Evolutionary conservation across 1,284 basidiomycete genomes (phyloP).

Genomic region (Microbotryum intermedium): DNA sequence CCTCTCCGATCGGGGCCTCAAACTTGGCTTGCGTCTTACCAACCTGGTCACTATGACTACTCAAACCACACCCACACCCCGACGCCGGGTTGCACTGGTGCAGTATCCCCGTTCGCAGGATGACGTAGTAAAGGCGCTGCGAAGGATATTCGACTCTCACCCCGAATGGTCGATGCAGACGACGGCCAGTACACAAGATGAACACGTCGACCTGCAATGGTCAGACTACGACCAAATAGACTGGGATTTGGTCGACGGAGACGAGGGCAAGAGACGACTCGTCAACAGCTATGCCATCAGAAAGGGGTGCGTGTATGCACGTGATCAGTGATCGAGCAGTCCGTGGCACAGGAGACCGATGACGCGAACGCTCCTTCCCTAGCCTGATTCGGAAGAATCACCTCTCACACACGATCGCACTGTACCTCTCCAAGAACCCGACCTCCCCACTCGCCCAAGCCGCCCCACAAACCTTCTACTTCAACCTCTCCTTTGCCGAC

Average conservation of each 20-base stretch:
- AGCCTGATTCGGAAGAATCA: conserved; percentile 87
- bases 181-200: background rate
- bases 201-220: conserved; percentile 25
- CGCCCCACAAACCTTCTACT: conserved; percentile 71
- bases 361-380: conserved; percentile 44
- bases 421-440: conserved; percentile 65
- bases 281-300: conserved; percentile 31
- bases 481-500: conserved; percentile 85
- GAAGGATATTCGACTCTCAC: conserved; percentile 2
- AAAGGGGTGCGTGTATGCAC: conserved; percentile 32
- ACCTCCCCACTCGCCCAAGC: conserved; percentile 49
- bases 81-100: conserved; percentile 3
- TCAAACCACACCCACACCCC: background rate
- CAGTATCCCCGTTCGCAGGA: conserved; percentile 11
- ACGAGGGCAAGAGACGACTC: background rate
- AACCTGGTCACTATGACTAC: background rate
- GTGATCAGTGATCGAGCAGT: conserved; percentile 25
- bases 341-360: conserved; percentile 37
- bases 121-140: conserved; percentile 17
- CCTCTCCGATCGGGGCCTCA: no score
- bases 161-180: background rate
- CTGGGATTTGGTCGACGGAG: conserved; percentile 25
- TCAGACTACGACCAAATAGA: conserved; percentile 33
- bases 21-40: no score
- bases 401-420: conserved; percentile 65